Base-by-base conservation (phyloP, 2,329 filamentous ascomycete genomes). In the Pseudophaeomoniella oleicola region DNA sequence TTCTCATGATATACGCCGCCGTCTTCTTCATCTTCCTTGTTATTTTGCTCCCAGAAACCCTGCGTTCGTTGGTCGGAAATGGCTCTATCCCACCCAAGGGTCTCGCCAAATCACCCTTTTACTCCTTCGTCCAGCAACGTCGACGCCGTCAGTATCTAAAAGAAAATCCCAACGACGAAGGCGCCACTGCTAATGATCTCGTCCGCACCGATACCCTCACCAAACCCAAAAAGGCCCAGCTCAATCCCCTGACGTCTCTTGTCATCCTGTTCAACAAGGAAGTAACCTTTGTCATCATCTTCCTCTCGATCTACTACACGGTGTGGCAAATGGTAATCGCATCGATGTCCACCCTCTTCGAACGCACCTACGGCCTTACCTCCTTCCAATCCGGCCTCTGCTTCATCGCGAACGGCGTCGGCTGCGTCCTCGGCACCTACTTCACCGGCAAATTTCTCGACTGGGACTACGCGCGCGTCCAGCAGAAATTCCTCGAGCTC, bases 331-430 rank as follows among this genome's bases (percentile, higher is more conserved):
- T 67, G 63, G 56, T 67, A 4, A 64, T 60, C 2, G 58, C 11
- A 4, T 17, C 14, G 22, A 66, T 69, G 58, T 67, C 69, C 0
- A 59, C 59, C 0, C 54, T 72, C 0, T 68, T 72, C 44, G 45
- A 63, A 19, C 40, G 46, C 1, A 46, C 44, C 3, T 72, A 72
- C 39, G 52, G 53, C 5, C 52, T 69, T 1, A 48, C 38, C 3
- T 62, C 64, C 38, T 60, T 57, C 3, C 54, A 69, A 30, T 62
- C 67, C 11, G 67, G 67, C 0, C 49, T 71, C 2, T 64, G 64
- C 0, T 74, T 71, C 39, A 62, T 75, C 2, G 66, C 68, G 15
- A 71, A 71, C 16, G 71, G 71, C 0, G 59, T 62, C 0, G 70
- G 71, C 1, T 69, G 64, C 13, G 70, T 73, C 43, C 46, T 70